Evolutionary conservation across 2,329 filamentous ascomycete species (phyloP).

Genomic region (Alternaria sp.): DNA sequence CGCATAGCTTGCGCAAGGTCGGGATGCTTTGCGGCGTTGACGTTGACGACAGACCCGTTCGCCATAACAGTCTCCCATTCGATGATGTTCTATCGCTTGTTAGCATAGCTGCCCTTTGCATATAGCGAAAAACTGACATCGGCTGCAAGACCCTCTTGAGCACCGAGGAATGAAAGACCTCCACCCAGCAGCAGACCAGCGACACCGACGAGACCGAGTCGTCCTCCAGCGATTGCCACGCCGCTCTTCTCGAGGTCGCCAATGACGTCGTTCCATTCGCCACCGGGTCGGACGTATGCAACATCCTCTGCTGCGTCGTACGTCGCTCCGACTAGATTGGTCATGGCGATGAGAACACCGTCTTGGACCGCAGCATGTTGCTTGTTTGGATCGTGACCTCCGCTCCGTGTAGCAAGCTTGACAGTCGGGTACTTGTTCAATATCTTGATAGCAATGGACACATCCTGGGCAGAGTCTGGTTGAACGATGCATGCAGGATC

Average conservation of each 20-base stretch:
- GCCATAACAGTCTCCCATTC: conserved; percentile 43
- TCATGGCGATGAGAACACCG: conserved; percentile 49
- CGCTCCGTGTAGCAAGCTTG: conserved; percentile 35
- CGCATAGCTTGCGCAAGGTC: conserved; percentile 45
- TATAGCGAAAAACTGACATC: conserved; percentile 24
- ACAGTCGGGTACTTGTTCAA: conserved; percentile 29
- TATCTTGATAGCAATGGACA: conserved; percentile 31
- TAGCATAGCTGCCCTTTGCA: neutral
- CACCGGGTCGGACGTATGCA: conserved; percentile 50
- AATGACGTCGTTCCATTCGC: conserved; percentile 51
- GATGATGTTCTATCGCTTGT: conserved; percentile 31
- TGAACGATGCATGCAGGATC: conserved; percentile 36
- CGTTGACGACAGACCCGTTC: conserved; percentile 36
- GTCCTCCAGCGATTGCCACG: conserved; percentile 43
- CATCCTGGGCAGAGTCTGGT: conserved; percentile 30
- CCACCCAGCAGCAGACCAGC: conserved; percentile 27
- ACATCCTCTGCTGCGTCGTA: conserved; percentile 44
- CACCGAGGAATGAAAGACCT: conserved; percentile 32
- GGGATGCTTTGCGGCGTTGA: conserved; percentile 30
- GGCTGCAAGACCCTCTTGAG: conserved; percentile 32
- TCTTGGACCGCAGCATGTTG: conserved; percentile 45
- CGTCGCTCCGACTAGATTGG: conserved; percentile 44
- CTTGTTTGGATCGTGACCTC: conserved; percentile 49
- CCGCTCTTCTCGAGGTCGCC: conserved; percentile 42
- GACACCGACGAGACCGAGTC: conserved; percentile 33